Evolutionary conservation across 345 rosid genomes (phyloP).

Genomic region (Stellera chamaejasme): DNA sequence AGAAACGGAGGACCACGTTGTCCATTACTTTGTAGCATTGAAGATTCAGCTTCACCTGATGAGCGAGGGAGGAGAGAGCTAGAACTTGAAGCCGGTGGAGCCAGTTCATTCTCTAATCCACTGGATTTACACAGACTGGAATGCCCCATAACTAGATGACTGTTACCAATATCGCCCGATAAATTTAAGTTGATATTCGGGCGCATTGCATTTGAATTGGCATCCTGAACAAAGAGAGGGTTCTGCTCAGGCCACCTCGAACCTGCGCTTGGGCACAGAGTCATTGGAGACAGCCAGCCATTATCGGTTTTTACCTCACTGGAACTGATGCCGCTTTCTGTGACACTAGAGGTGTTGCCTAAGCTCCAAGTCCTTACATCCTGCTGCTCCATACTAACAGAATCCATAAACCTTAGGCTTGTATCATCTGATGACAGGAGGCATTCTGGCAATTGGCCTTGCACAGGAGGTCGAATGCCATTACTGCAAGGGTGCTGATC

Average conservation of each 20-base stretch:
- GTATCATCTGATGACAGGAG: slow-evolving; percentile 35
- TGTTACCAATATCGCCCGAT: slow-evolving; percentile 35
- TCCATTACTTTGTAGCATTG: slow-evolving; percentile 25
- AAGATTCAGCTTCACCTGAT: slow-evolving; percentile 35
- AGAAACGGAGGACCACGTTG: slow-evolving; percentile 42
- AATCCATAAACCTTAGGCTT: slow-evolving; percentile 24
- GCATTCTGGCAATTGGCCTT: slow-evolving; percentile 36
- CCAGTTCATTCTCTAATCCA: slow-evolving; percentile 27
- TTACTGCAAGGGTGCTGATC: slow-evolving; percentile 68
- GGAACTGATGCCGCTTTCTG: slow-evolving; percentile 28
- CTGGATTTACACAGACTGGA: slow-evolving; percentile 29
- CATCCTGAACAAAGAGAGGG: slow-evolving; percentile 34
- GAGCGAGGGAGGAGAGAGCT: slow-evolving; percentile 24
- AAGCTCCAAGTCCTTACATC: slow-evolving; percentile 35
- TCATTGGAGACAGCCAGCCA: slow-evolving; percentile 34
- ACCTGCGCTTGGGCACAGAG: slow-evolving; percentile 23
- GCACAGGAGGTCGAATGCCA: slow-evolving; percentile 41
- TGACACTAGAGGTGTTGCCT: slow-evolving; percentile 45
- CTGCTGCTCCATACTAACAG: slow-evolving; percentile 47
- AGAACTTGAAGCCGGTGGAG: slow-evolving; percentile 22
- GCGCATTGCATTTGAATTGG: slow-evolving; percentile 25
- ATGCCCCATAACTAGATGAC: slow-evolving; percentile 31
- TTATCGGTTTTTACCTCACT: slow-evolving; percentile 35
- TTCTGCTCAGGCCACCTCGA: slow-evolving; percentile 26
- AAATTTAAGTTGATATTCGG: slow-evolving; percentile 52